phyloP scores from a whole-genome alignment of 257 asterid genomes.

The Solanum etuberosum region DNA sequence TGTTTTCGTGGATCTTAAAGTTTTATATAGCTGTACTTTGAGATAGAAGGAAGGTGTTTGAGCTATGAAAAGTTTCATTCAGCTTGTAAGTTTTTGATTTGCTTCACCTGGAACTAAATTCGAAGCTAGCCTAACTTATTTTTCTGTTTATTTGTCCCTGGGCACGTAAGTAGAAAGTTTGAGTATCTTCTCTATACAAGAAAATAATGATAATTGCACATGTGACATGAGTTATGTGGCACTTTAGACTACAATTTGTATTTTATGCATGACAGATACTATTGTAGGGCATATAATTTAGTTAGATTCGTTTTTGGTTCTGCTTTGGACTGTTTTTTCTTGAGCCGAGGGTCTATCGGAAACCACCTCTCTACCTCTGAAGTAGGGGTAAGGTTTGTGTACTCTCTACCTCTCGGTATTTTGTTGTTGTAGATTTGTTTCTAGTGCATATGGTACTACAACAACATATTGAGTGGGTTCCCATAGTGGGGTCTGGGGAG shows the following conservation, averaged over 20 bases:
- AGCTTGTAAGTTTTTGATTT: not conserved
- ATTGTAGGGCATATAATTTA: not conserved
- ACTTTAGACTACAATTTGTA: not conserved
- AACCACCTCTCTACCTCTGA: not conserved
- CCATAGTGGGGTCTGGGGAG: not conserved
- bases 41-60: not conserved
- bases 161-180: not conserved
- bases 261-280: not conserved
- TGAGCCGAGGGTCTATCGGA: not conserved
- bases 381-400: not conserved
- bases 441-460: not conserved
- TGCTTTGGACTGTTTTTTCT: not conserved
- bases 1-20: not conserved
- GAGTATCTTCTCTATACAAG: not conserved
- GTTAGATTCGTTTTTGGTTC: not conserved
- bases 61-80: not conserved
- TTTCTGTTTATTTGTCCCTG: not conserved
- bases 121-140: not conserved
- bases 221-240: not conserved
- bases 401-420: not conserved
- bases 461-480: not conserved
- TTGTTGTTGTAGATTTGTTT: not conserved
- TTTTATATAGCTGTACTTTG: not conserved
- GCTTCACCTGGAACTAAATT: not conserved
- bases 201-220: not conserved